Percentiles rank a stretch among this genome's conserved stretches.
These are phyloP conservation scores for Neonectria sp. DNA, from an alignment of 2,329 filamentous ascomycete genomes.

Conservation along the genomic window DNA sequence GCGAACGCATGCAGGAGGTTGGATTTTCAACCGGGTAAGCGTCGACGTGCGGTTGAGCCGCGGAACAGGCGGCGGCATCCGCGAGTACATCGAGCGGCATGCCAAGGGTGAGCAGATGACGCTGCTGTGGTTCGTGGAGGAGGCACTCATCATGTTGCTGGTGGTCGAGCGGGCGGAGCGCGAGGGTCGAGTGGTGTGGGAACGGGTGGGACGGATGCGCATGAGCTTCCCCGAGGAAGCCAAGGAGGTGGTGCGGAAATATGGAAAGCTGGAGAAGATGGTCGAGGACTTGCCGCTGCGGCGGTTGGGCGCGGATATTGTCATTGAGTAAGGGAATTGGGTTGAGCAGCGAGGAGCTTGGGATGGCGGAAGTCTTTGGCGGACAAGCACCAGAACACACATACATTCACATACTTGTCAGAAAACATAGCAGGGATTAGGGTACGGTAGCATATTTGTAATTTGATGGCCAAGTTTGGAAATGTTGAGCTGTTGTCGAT, in stretches of 20 bases:
- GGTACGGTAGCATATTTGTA: slow-evolving; percentile 22
- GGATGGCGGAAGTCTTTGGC: slow-evolving; percentile 6
- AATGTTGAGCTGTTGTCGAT: background rate
- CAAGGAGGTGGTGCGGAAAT: slow-evolving; percentile 51
- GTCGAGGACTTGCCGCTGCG: slow-evolving; percentile 51
- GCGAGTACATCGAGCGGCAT: slow-evolving; percentile 53
- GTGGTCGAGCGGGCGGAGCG: slow-evolving; percentile 49
- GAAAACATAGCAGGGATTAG: slow-evolving; percentile 1
- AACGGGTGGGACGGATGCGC: slow-evolving; percentile 53
- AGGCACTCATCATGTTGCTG: slow-evolving; percentile 52
- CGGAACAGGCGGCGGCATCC: slow-evolving; percentile 45
- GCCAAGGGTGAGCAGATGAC: slow-evolving; percentile 55
- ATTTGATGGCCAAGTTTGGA: slow-evolving; percentile 5
- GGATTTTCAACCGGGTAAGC: slow-evolving; percentile 54
- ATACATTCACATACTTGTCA: slow-evolving; percentile 6
- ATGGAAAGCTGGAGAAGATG: slow-evolving; percentile 51
- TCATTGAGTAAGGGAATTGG: slow-evolving; percentile 49
- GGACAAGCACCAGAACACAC: slow-evolving; percentile 5
- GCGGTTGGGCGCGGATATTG: slow-evolving; percentile 51
- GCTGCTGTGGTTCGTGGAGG: slow-evolving; percentile 55
- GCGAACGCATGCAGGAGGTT: slow-evolving; percentile 49
- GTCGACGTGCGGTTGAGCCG: slow-evolving; percentile 53
- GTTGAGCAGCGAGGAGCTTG: slow-evolving; percentile 3
- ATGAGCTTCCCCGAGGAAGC: slow-evolving; percentile 54
- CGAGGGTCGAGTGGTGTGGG: slow-evolving; percentile 45